Evolutionary conservation across 139 green algal genomes (phyloP).

Genomic region (Coelastrella sp.): DNA sequence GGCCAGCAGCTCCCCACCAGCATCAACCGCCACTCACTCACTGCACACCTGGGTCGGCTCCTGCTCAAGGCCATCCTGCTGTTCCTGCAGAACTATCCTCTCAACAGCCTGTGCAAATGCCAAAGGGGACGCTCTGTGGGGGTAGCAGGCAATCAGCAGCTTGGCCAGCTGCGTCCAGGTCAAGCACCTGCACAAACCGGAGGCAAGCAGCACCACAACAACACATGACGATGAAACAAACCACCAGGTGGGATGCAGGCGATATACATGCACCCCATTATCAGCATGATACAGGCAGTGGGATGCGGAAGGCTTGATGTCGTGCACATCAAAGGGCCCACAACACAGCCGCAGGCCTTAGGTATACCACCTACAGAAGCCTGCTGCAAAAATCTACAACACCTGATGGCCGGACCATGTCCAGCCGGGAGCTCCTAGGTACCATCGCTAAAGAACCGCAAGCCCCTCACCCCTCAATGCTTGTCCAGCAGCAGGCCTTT

Average conservation of each 20-base stretch:
- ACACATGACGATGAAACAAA: neutral
- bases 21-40: too few relatives aligned
- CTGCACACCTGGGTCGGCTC: neutral
- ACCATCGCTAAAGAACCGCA: neutral
- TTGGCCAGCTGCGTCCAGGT: neutral
- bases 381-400: too few relatives aligned
- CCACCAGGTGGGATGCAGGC: too few relatives aligned
- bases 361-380: too few relatives aligned
- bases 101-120: neutral
- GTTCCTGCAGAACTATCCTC: neutral
- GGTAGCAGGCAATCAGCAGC: neutral
- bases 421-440: too few relatives aligned
- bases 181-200: neutral
- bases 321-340: neutral
- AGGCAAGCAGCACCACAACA: neutral
- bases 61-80: neutral
- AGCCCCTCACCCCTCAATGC: neutral
- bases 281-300: too few relatives aligned
- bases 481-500: constrained; percentile 1
- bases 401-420: too few relatives aligned
- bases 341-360: too few relatives aligned
- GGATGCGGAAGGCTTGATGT: neutral
- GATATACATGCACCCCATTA: too few relatives aligned
- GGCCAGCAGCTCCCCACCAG: too few relatives aligned
- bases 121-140: neutral